These are phyloP conservation scores for Aspergillus sp. DNA, from an alignment of 2,329 filamentous ascomycete genomes.

Conservation along the genomic window DNA sequence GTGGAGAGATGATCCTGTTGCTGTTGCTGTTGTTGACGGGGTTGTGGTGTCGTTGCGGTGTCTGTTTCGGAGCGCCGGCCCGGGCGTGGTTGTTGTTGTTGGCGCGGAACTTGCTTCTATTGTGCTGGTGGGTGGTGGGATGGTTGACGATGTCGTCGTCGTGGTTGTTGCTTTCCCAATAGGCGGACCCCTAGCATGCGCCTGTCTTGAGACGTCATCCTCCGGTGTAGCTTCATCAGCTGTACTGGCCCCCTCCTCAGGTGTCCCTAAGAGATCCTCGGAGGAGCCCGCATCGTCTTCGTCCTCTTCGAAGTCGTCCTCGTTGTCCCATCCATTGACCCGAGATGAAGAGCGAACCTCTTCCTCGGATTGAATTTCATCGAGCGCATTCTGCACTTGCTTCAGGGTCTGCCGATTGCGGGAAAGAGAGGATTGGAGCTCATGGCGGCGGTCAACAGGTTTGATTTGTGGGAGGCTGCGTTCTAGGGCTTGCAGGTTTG, in stretches of 20 bases:
- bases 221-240: constrained; percentile 10
- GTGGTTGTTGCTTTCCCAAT: not conserved
- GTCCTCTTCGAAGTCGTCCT: constrained; percentile 20
- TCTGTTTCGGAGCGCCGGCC: constrained; percentile 25
- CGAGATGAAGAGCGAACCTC: constrained; percentile 10
- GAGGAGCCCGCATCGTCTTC: constrained; percentile 17
- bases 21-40: constrained; percentile 11
- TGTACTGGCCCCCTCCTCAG: constrained; percentile 18
- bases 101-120: not conserved
- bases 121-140: not conserved
- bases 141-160: not conserved
- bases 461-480: constrained; percentile 41
- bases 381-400: constrained; percentile 32
- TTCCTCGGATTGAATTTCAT: constrained; percentile 30
- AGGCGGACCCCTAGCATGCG: not conserved
- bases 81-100: constrained; percentile 15
- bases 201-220: not conserved
- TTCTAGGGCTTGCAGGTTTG: constrained; percentile 42
- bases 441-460: constrained; percentile 38
- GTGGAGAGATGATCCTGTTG: constrained; percentile 12
- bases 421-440: constrained; percentile 40
- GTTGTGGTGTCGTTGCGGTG: constrained; percentile 13
- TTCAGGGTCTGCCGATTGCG: constrained; percentile 38
- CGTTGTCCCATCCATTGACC: constrained; percentile 7
- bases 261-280: constrained; percentile 22